Conservation (phyloP, 2,329 filamentous ascomycete genomes). For the Emydomyces testavorans region DNA sequence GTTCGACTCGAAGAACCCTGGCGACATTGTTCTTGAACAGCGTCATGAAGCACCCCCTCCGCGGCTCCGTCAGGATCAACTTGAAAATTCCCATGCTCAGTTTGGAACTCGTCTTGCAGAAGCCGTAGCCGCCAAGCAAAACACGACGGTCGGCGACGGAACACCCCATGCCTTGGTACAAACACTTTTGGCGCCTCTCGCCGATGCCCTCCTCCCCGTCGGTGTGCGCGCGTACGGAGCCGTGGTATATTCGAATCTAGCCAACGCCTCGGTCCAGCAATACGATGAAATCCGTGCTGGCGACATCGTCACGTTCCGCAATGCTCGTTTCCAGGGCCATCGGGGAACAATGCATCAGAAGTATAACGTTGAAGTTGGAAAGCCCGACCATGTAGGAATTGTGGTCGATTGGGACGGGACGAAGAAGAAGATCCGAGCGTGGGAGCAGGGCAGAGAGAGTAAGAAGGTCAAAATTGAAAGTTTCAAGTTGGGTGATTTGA, state of each 20-base stretch:
- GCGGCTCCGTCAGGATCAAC: slow-evolving; percentile 76
- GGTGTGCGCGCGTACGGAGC: slow-evolving; percentile 86
- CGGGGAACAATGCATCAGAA: slow-evolving; percentile 92
- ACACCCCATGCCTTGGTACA: slow-evolving; percentile 64
- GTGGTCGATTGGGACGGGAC: slow-evolving; percentile 97
- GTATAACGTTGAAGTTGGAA: slow-evolving; percentile 78
- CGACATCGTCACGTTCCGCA: slow-evolving; percentile 85
- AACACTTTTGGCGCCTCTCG: slow-evolving; percentile 63
- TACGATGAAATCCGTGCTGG: slow-evolving; percentile 87
- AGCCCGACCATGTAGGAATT: slow-evolving; percentile 75
- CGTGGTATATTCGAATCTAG: slow-evolving; percentile 85
- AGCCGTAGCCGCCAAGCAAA: slow-evolving; percentile 59
- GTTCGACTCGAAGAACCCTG: slow-evolving; percentile 63
- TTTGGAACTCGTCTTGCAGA: slow-evolving; percentile 71
- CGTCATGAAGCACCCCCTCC: slow-evolving; percentile 74
- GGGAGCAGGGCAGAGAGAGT: slow-evolving; percentile 89
- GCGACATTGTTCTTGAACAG: slow-evolving; percentile 67
- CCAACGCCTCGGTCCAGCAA: slow-evolving; percentile 81
- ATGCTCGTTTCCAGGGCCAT: slow-evolving; percentile 89
- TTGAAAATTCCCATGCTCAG: slow-evolving; percentile 71
- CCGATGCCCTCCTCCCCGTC: slow-evolving; percentile 65
- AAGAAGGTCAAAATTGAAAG: slow-evolving; percentile 91
- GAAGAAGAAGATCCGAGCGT: slow-evolving; percentile 91
- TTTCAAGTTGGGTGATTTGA: slow-evolving; percentile 82
- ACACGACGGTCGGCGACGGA: slow-evolving; percentile 72